Base-by-base conservation (phyloP, 2,329 filamentous ascomycete species). In the Eutypella sp. region DNA sequence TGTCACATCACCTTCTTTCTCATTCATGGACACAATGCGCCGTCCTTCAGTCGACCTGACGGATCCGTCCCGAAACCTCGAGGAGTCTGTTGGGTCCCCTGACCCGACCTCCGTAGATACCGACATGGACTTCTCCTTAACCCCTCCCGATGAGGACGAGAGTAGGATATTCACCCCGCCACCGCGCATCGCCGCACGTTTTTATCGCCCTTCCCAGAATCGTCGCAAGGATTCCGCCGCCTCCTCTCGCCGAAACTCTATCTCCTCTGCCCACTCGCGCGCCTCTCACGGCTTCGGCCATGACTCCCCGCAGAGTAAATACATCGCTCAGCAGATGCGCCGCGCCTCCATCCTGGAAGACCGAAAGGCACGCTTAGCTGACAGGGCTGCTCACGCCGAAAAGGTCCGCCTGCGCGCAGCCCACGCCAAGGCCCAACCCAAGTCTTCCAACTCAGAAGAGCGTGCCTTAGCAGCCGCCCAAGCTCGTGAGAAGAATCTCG, bases 311-410 rank as follows among this genome's bases (percentile, higher is more conserved):
- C 85, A 89, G 67, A 89, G 84, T 72, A 87, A 87, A 62, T 78
- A 88, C 65, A 73, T 90, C 45, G 86, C 87, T 46, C 87, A 90
- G 62, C 87, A 90, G 61, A 74, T 90, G 46, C 87, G 88, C 37
- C 82, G 88, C 44, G 84, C 86, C 41, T 89, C 85, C 15, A 91
- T 92, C 47, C 78, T 92, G 50, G 87, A 91, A 64, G 85, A 85
- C 54, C 83, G 88, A 50, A 89, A 88, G 62, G 87, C 87, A 13
- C 79, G 87, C 18, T 75, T 93, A 16, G 87, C 88, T 45, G 87
- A 91, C 64, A 76, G 87, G 46, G 88, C 88, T 23, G 85, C 85
- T 7, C 87, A 93, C 65, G 88, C 85, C 19, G 88, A 93, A 65
- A 89, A 91, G 63, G 88, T 93, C 15, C 83, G 88, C 42, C 68